Evolutionary conservation across 1,284 basidiomycete species (phyloP).

Genomic region (Papiliotrema terrestris): DNA sequence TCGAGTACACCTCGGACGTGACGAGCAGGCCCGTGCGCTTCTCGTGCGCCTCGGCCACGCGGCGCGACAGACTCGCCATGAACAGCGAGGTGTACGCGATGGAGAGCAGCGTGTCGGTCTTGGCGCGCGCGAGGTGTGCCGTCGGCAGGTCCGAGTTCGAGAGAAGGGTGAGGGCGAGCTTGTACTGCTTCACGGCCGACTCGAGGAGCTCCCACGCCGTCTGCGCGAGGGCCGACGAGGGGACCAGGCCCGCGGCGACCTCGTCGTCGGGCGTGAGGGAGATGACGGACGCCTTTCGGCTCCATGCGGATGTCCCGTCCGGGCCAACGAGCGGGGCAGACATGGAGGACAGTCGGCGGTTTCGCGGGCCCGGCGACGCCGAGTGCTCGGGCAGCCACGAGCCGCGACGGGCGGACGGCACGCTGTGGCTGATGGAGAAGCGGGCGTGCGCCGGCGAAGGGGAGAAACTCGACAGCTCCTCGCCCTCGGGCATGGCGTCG

Average conservation of each 20-base stretch:
- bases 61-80: conserved; percentile 36
- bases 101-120: conserved; percentile 35
- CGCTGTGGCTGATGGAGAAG: neutral
- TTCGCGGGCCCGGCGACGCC: conserved; percentile 10
- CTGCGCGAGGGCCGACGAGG: conserved; percentile 34
- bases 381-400: conserved; percentile 32
- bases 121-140: conserved; percentile 29
- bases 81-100: conserved; percentile 39
- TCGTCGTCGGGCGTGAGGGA: conserved; percentile 26
- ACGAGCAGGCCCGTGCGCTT: conserved; percentile 36
- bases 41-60: conserved; percentile 33
- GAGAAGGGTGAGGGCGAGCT: conserved; percentile 39
- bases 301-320: conserved; percentile 39
- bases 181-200: conserved; percentile 42
- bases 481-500: conserved; percentile 15
- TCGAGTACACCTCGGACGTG: conserved; percentile 47
- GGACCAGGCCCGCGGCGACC: conserved; percentile 15
- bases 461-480: conserved; percentile 20
- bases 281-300: conserved; percentile 39
- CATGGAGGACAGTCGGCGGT: conserved; percentile 32
- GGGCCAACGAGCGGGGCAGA: conserved; percentile 24
- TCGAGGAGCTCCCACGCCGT: conserved; percentile 41
- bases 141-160: conserved; percentile 26
- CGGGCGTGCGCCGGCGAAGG: conserved; percentile 8
- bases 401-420: conserved; percentile 18